Percentiles rank a stretch among this genome's conserved stretches.
These are phyloP conservation scores for Globisporangium okanoganense DNA, from an alignment of 352 stramenopile species.

Conservation along the genomic window DNA sequence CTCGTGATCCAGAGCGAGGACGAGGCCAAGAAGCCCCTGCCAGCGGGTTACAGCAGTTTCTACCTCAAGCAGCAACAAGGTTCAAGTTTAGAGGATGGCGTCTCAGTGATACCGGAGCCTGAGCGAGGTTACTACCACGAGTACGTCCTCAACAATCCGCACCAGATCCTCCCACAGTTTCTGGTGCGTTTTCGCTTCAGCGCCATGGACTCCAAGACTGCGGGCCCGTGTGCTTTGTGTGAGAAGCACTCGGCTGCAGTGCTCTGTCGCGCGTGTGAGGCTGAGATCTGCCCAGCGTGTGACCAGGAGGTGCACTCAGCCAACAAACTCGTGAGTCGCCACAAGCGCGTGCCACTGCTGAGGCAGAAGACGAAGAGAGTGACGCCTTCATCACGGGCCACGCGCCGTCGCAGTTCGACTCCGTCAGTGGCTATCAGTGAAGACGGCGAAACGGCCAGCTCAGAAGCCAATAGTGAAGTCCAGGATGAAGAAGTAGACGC, in stretches of 20 bases:
- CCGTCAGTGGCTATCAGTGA: slow-evolving; percentile 14
- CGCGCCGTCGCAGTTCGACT: slow-evolving; percentile 38
- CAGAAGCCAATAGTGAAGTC: slow-evolving; percentile 4
- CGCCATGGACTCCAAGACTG: slow-evolving; percentile 22
- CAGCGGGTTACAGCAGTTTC: slow-evolving; percentile 71
- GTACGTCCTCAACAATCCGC: slow-evolving; percentile 63
- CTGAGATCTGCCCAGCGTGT: slow-evolving; percentile 57
- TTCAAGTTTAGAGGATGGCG: slow-evolving; percentile 10
- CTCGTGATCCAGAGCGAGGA: slow-evolving; percentile 44
- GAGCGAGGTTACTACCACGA: slow-evolving; percentile 62
- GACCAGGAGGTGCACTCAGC: slow-evolving; percentile 73
- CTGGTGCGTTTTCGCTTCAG: slow-evolving; percentile 61
- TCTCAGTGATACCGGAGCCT: slow-evolving; percentile 4
- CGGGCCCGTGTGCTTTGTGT: slow-evolving; percentile 51
- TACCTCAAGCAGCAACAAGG: slow-evolving; percentile 29
- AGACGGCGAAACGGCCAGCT: not conserved
- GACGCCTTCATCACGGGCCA: not conserved
- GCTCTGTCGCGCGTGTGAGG: slow-evolving; percentile 59
- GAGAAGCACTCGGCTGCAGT: slow-evolving; percentile 49
- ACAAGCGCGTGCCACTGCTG: slow-evolving; percentile 45
- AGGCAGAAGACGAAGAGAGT: slow-evolving; percentile 3
- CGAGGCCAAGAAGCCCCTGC: slow-evolving; percentile 36
- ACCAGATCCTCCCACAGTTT: slow-evolving; percentile 67
- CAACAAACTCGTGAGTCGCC: slow-evolving; percentile 76
- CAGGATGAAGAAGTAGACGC: slow-evolving; percentile 26